Evolutionary conservation across 1,139 yeast species (phyloP).

Genomic region (Candida tropicalis): DNA sequence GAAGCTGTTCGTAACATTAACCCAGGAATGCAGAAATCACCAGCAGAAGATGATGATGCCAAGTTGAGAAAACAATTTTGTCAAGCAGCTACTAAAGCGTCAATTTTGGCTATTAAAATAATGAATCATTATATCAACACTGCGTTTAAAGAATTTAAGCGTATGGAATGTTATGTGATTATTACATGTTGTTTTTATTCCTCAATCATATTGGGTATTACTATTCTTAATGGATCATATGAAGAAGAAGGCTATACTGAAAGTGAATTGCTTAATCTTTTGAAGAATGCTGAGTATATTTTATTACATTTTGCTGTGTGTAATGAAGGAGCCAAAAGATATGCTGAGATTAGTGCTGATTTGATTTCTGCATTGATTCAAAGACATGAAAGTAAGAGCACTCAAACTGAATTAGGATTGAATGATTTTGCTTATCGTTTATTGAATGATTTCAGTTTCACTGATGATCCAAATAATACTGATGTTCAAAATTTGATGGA

Average conservation of each 20-base stretch:
- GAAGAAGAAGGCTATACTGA: constrained; percentile 20
- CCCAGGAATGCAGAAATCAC: constrained; percentile 7
- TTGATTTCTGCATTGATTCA: constrained; percentile 19
- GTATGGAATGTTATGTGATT: constrained; percentile 21
- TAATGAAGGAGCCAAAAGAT: constrained; percentile 21
- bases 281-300: constrained; percentile 19
- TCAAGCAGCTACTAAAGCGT: constrained; percentile 21
- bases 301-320: constrained; percentile 19
- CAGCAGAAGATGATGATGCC: constrained; percentile 12
- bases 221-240: constrained; percentile 18
- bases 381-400: constrained; percentile 9
- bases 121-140: constrained; percentile 21
- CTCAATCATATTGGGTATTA: constrained; percentile 21
- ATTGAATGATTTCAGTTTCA: constrained; percentile 19
- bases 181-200: constrained; percentile 22
- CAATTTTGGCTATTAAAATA: constrained; percentile 20
- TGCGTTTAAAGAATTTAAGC: constrained; percentile 14
- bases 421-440: constrained; percentile 13
- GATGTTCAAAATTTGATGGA: constrained; percentile 20
- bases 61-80: constrained; percentile 17
- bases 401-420: constrained; percentile 3
- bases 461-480: constrained; percentile 18
- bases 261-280: constrained; percentile 17
- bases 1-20: constrained; percentile 17
- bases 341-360: constrained; percentile 19